Evolutionary conservation across 306 rosid genomes (phyloP).

Genomic region (Trifolium fragiferum): DNA sequence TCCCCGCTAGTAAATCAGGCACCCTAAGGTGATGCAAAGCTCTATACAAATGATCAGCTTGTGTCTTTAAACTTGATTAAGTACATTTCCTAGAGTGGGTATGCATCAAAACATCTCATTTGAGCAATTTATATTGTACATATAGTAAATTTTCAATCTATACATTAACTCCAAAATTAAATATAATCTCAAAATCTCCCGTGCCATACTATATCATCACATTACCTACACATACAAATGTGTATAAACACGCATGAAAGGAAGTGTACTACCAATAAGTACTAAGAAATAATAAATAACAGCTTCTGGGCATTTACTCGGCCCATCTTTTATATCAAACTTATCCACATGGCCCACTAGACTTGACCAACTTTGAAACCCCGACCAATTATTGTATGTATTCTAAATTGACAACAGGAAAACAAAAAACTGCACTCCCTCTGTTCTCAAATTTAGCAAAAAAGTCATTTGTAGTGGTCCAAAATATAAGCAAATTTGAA

Average conservation of each 20-base stretch:
- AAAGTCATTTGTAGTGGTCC: neutral
- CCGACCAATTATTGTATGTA: slow-evolving; percentile 4
- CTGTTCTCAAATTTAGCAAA: neutral
- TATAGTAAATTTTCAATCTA: neutral
- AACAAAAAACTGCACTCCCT: neutral
- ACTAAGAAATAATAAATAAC: neutral
- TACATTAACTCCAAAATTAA: neutral
- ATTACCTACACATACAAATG: neutral
- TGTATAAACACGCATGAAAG: neutral
- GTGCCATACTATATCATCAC: neutral
- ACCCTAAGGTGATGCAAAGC: neutral
- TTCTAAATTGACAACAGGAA: slow-evolving; percentile 17
- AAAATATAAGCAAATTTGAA: neutral
- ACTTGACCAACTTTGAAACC: neutral
- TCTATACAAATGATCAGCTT: neutral
- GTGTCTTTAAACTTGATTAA: neutral
- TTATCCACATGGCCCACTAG: neutral
- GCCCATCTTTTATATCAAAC: neutral
- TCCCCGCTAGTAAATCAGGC: neutral
- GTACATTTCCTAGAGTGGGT: neutral
- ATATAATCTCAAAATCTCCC: neutral
- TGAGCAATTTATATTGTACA: neutral
- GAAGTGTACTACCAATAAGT: slow-evolving; percentile 1
- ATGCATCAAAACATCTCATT: slow-evolving; percentile 11
- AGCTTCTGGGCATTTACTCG: neutral